Evolutionary conservation across 352 stramenopile genomes (phyloP), one percentile per base, ranked within the genome.

Genomic region (Aphanomyces euteiches): DNA sequence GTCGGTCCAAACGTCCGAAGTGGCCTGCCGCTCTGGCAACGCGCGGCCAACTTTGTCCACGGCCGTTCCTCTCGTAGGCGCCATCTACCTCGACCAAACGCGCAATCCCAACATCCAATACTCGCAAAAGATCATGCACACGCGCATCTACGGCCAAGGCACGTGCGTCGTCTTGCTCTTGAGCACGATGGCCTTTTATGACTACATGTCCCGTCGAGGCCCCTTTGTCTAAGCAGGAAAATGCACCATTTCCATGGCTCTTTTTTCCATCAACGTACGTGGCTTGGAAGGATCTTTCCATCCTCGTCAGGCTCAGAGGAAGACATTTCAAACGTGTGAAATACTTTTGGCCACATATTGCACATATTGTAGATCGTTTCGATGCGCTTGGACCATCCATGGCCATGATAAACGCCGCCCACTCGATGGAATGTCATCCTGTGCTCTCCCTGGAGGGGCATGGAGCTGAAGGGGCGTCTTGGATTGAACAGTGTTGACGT

Each of bases 41-140:
- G 75, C 13, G 50, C 73, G 8, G 84, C 86, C 67, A 94, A 94
- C 76, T 82, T 83, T 45, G 60, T 94, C 66, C 92, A 92, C 89
- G 8, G 85, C 84, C 56, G 72, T 74, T 15, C 86, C 86, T 6
- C 72, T 92, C 7, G 86, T 94, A 0, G 84, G 81, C 36, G 76
- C 81, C 50, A 94, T 94, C 67, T 92, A 84, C 74, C 68, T 75
- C 19, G 85, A 80, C 64, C 86, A 94, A 75, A 73, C 76, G 59
- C 70, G 83, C 54, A 92, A 94, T 76, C 82, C 78, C 70, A 76
- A 77, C 54, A 87, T 94, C 74, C 78, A 80, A 40, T 43, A 72
- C 6, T 92, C 86, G 67, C 86, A 94, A 78, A 82, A 92, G 84
- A 88, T 94, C 73, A 94, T 94, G 86, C 80, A 92, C 77, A 90